phyloP scores from a whole-genome alignment of 345 rosid species.

The Lepidium africanum region DNA sequence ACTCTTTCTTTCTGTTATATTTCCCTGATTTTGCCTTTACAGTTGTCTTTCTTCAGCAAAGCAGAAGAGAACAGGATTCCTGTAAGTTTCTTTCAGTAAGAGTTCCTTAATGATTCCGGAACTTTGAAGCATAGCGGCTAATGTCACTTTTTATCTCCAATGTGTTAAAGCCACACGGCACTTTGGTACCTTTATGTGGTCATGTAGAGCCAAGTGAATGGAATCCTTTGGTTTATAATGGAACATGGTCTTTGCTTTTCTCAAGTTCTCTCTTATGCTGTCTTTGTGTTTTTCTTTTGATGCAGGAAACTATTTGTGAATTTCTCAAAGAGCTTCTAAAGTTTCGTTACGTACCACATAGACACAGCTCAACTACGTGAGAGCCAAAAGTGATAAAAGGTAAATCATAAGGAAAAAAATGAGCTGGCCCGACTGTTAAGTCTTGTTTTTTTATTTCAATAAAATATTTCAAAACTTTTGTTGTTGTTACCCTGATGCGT shows the following conservation, averaged over 20 bases:
- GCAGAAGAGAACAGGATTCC: constrained; percentile 28
- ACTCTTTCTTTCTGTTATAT: neutral
- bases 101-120: neutral
- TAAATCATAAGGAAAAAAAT: neutral
- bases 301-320: constrained; percentile 5
- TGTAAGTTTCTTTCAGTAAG: constrained; percentile 6
- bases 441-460: neutral
- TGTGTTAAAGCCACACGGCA: constrained; percentile 3
- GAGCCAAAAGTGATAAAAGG: neutral
- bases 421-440: neutral
- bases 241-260: neutral
- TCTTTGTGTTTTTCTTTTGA: neutral
- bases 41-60: constrained; percentile 10
- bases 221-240: constrained; percentile 1
- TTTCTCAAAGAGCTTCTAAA: constrained; percentile 2
- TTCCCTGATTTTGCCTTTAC: neutral
- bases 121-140: constrained; percentile 21
- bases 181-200: neutral
- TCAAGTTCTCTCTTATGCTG: neutral
- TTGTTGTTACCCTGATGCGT: neutral
- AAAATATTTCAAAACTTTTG: neutral
- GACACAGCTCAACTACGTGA: neutral
- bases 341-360: neutral
- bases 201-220: constrained; percentile 4
- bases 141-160: neutral